phyloP scores from a whole-genome alignment of 208 protist genomes.

The Wallacemonas sp. region DNA sequence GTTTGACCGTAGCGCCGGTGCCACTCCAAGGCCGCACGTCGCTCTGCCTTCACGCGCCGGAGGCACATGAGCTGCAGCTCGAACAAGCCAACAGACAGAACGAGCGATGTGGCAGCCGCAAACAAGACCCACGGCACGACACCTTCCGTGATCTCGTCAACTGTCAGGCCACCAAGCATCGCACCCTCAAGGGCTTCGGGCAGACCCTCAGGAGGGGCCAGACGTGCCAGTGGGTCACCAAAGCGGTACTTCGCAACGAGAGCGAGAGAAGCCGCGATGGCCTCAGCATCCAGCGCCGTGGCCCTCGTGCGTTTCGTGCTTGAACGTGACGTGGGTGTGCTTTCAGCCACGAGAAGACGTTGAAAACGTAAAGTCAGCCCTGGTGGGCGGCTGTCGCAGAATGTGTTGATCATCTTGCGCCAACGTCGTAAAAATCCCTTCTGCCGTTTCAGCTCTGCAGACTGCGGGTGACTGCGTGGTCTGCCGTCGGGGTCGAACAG shows the following conservation, averaged over 20 bases:
- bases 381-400: background rate
- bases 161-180: background rate
- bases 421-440: background rate
- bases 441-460: background rate
- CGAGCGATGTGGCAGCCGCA: background rate
- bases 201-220: background rate
- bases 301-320: background rate
- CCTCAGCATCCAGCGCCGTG: constrained; percentile 20
- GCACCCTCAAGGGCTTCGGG: background rate
- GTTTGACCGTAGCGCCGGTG: background rate
- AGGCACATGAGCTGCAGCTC: constrained; percentile 1
- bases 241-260: constrained; percentile 54
- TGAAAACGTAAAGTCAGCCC: no score
- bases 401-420: background rate
- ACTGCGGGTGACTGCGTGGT: background rate
- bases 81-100: constrained; percentile 5
- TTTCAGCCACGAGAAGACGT: no score
- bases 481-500: constrained; percentile 10
- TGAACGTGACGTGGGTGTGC: background rate
- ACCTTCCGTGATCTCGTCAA: background rate
- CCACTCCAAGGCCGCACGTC: background rate
- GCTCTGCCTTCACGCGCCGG: constrained; percentile 4
- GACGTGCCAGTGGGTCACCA: constrained; percentile 11
- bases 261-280: constrained; percentile 36
- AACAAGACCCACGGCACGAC: background rate